Evolutionary conservation across 257 asterid genomes (phyloP), one percentile per base, ranked within the genome.

Genomic region (Solanum rostratum): DNA sequence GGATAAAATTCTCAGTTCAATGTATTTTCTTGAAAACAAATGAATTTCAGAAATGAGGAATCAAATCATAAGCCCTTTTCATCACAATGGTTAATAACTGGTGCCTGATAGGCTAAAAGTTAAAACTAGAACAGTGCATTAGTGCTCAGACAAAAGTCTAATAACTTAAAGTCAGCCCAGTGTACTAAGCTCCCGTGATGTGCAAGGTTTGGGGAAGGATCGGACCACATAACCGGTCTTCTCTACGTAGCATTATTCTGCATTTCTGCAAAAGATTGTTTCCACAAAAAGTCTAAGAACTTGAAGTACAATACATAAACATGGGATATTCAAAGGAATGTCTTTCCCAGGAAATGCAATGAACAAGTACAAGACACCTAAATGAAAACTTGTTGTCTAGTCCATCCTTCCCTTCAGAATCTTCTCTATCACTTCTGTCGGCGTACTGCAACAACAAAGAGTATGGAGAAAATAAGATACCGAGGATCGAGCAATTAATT

Each of bases 331-430:
- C 19, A 71, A 33, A 33, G 39, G 39, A 33, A 33, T 33, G 39
- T 33, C 39, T 4, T 33, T 33, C 4, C 39, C 39, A 33, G 6
- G 63, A 78, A 29, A 29, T 78, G 63, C 82, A 78, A 16, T 50
- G 62, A 76, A 76, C 87, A 87, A 84, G 41, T 74, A 46, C 29
- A 3, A 45, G 63, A 49, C 82, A 14, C 46, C 52, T 22, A 33
- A 33, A 33, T 33, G 39, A 24, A 18, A 16, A 1, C 69, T 39
- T 29, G 39, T 33, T 33, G 27, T 83, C 5, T n/a, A 83, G 85
- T 95, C 99, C 99, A 95, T 95, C 87, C 98, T 92, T 87, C 99
- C 98, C 89, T 95, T 95, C 91, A 95, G 94, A 86, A 94, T 91
- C 87, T 91, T 93, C 92, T 94, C 97, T 1, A 91, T 92, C 50